phyloP scores from a whole-genome alignment of 179 eudicot genomes.

The Silene coronaria region DNA sequence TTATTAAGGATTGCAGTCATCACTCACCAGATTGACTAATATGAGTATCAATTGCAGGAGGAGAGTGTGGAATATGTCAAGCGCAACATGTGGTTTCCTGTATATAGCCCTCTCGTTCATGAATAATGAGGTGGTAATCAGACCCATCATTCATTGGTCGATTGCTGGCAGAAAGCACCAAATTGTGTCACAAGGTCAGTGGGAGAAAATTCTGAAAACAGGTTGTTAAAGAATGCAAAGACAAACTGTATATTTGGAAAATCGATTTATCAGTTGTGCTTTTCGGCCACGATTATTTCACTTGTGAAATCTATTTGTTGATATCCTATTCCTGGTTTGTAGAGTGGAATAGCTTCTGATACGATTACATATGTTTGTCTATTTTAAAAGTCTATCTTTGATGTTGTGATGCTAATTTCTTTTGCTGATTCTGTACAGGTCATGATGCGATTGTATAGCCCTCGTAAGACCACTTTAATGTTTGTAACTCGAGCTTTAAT shows the following conservation, averaged over 20 bases:
- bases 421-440: no score
- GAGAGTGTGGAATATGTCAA: slow-evolving; percentile 61
- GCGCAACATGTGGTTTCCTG: slow-evolving; percentile 87
- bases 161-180: neutral
- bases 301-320: neutral
- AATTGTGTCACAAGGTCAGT: neutral
- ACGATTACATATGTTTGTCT: neutral
- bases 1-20: neutral
- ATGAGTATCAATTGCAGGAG: slow-evolving; percentile 51
- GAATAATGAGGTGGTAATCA: slow-evolving; percentile 41
- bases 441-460: no score
- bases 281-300: neutral
- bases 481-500: no score
- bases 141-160: neutral
- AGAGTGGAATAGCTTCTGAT: neutral
- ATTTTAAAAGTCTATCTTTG: no score
- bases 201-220: neutral
- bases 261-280: neutral
- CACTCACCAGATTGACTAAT: neutral
- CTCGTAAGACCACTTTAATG: no score
- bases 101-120: slow-evolving; percentile 93
- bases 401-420: no score
- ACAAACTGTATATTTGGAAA: neutral
- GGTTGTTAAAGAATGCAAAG: neutral
- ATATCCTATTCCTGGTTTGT: neutral